These are phyloP conservation scores for Musa balbisiana DNA, from an alignment of 202 grass and related monocot genomes.

Conservation along the genomic window DNA sequence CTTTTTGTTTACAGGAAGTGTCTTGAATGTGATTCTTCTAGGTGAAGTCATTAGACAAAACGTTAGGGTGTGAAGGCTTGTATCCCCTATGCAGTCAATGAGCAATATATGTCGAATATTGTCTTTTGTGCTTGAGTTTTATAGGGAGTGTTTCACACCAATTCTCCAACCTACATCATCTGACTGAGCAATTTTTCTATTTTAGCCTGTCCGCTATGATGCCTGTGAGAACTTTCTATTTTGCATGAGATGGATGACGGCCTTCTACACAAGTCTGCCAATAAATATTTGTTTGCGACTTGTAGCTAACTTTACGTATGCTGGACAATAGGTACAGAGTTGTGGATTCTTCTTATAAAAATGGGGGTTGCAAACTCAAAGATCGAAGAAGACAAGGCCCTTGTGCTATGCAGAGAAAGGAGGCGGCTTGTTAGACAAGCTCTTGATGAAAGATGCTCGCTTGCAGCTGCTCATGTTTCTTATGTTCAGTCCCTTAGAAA, in stretches of 20 bases:
- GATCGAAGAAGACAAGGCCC: conserved; percentile 77
- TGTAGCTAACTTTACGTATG: conserved; percentile 1
- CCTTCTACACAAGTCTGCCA: background rate
- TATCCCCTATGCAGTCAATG: no score
- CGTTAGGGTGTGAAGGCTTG: background rate
- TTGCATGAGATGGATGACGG: background rate
- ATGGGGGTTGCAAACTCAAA: conserved; percentile 64
- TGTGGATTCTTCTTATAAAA: background rate
- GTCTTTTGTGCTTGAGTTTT: background rate
- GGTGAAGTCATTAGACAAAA: background rate
- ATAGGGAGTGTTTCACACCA: background rate
- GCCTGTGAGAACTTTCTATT: background rate
- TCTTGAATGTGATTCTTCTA: background rate
- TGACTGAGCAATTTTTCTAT: background rate
- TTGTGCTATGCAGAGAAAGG: conserved; percentile 78
- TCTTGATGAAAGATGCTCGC: conserved; percentile 67
- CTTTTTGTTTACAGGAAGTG: background rate
- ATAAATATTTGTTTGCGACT: background rate
- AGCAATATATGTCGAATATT: no score
- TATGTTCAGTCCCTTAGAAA: conserved; percentile 89
- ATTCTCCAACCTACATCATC: background rate
- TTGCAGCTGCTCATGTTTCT: conserved; percentile 69
- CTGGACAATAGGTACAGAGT: background rate
- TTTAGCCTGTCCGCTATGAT: background rate
- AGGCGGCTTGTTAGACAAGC: conserved; percentile 79